Conservation (phyloP, 2,329 filamentous ascomycete genomes). For the Botryotinia calthae region DNA sequence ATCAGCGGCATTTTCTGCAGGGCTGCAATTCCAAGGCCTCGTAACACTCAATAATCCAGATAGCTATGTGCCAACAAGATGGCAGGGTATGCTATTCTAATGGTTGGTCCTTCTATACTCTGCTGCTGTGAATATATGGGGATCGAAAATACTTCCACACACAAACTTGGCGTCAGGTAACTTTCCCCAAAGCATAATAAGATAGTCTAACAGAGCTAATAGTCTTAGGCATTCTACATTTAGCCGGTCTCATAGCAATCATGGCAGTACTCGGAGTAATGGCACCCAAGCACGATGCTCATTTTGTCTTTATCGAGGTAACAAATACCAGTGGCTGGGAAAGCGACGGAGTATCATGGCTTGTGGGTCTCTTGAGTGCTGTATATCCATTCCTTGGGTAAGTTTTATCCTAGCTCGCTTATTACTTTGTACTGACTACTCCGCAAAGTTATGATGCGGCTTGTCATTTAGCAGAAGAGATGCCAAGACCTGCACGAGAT, state of each 20-base stretch:
- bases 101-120: conserved; percentile 45
- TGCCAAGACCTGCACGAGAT: conserved; percentile 44
- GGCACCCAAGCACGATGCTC: conserved; percentile 45
- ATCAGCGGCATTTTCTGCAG: conserved; percentile 48
- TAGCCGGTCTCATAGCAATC: conserved; percentile 45
- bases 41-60: conserved; percentile 44
- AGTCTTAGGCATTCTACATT: conserved; percentile 26
- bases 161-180: conserved; percentile 40
- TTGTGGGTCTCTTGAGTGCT: conserved; percentile 46
- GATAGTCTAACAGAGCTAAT: not conserved
- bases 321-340: conserved; percentile 47
- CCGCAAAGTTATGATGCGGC: conserved; percentile 43
- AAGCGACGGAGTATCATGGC: conserved; percentile 47
- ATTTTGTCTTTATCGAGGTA: conserved; percentile 47
- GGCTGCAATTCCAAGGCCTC: conserved; percentile 45
- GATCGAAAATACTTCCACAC: conserved; percentile 39
- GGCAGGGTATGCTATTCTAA: conserved; percentile 49
- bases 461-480: conserved; percentile 48
- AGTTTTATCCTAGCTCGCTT: not conserved
- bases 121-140: conserved; percentile 23
- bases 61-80: conserved; percentile 43
- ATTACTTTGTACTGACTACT: not conserved
- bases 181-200: conserved; percentile 20
- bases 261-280: conserved; percentile 41
- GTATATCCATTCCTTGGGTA: conserved; percentile 40